Conservation (phyloP, 306 rosid genomes). For the Fagus crenata region DNA sequence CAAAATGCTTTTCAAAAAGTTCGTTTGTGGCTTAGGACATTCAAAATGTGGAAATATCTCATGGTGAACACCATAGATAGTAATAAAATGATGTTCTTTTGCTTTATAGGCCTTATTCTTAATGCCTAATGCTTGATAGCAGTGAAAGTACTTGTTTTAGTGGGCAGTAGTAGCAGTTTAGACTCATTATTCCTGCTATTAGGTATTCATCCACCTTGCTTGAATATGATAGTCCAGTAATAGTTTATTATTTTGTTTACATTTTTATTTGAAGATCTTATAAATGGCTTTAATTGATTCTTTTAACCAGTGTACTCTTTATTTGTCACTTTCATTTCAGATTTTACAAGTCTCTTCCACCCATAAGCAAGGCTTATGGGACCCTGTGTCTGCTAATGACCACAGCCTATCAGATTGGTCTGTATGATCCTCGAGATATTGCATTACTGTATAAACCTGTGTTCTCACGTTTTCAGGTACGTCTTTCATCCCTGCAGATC, state of each 20-base stretch:
- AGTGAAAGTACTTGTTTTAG: constrained; percentile 4
- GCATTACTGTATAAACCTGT: constrained; percentile 44
- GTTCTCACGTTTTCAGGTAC: constrained; percentile 71
- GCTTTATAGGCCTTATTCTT: not conserved
- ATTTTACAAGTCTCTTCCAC: constrained; percentile 83
- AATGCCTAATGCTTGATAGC: not conserved
- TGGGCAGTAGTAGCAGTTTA: not conserved
- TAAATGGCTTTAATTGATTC: constrained; percentile 1
- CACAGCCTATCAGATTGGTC: constrained; percentile 52
- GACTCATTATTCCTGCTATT: not conserved
- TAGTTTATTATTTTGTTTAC: not conserved
- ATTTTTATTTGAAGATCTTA: not conserved
- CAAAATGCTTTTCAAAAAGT: not conserved
- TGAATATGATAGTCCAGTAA: not conserved
- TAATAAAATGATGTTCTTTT: not conserved
- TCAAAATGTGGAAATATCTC: not conserved
- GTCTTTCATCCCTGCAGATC: not conserved
- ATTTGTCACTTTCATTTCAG: constrained; percentile 44
- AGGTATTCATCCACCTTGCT: not conserved
- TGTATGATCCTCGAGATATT: constrained; percentile 24
- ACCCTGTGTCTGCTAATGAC: constrained; percentile 73
- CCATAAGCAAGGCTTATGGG: constrained; percentile 88
- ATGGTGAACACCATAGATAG: not conserved
- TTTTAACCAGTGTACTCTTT: constrained; percentile 8
- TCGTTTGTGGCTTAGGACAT: not conserved